Evolutionary conservation across 495 filamentous ascomycete genomes (phyloP), one percentile per base, ranked within the genome.

Genomic region (Xylaria flabelliformis): DNA sequence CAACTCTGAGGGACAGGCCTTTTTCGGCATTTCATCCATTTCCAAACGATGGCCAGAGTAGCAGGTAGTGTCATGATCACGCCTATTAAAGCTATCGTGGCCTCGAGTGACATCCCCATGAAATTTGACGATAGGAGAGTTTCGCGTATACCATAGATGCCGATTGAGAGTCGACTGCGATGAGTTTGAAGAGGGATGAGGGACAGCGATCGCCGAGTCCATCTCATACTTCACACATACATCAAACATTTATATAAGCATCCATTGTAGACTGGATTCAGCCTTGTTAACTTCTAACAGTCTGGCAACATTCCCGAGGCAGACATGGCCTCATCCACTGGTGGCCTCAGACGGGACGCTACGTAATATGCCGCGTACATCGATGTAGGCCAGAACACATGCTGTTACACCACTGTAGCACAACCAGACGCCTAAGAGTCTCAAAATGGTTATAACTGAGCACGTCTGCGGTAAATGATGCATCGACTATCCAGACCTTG

Each of bases 91-190:
- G 55, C 55, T 32, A 59, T 19, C 32, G 32, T 36, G 26, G 55
- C 55, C 17, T 59, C 55, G 55, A 36, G 5, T 8, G 55, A 59
- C 29, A 59, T 59, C 7, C 55, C 29, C 55, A 59, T 59, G 55
- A 59, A 53, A 24, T 17, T 58, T 36, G 26, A 36, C 32, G 32
- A 36, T 59, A 15, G 55, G 32, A 24, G 55, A 3, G 29, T 29
- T 59, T 53, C 10, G 21, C 21, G 50, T 24, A 53, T 24, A 53
- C 7, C 21, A 53, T 53, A 26, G 55, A 36, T 59, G 6, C 17
- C 13, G 5, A 29, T 29, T 29, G 26, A 36, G 29, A 36, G 8
- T 59, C 55, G 17, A 36, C 9, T 34, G 12, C 55, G 24, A 32
- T 7, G 17, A 56, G 26, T 56, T 32, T 32, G 26, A 32, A 12